Evolutionary conservation across 2,329 filamentous ascomycete genomes (phyloP).

Genomic region (Calonectria hawksworthii): DNA sequence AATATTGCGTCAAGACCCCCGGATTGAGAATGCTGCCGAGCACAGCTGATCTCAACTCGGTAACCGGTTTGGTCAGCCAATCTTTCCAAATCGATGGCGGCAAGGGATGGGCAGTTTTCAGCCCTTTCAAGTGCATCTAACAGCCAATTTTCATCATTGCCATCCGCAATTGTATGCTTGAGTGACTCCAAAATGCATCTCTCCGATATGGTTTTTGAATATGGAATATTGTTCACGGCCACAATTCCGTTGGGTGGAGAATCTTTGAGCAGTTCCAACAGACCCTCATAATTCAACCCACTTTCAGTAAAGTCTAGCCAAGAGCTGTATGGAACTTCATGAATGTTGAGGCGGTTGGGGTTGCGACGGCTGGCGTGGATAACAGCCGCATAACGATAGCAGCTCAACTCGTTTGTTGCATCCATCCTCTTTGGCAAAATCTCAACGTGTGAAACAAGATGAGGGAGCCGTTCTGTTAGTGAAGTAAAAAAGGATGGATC

Average conservation of each 20-base stretch:
- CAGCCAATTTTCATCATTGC: conserved; percentile 28
- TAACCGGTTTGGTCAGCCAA: conserved; percentile 55
- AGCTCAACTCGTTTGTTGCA: conserved; percentile 48
- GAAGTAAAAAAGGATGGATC: conserved; percentile 45
- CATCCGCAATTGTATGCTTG: background rate
- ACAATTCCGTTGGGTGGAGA: background rate
- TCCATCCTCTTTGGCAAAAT: conserved; percentile 47
- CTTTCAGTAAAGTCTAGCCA: conserved; percentile 41
- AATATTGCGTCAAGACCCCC: conserved; percentile 48
- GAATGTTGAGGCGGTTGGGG: background rate
- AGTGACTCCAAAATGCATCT: conserved; percentile 34
- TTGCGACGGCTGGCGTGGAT: conserved; percentile 31
- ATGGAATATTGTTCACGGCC: conserved; percentile 44
- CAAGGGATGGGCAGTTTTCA: conserved; percentile 19
- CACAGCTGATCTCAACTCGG: conserved; percentile 61
- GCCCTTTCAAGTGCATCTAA: background rate
- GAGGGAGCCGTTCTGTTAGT: conserved; percentile 29
- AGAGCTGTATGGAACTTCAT: conserved; percentile 15
- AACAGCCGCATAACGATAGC: conserved; percentile 47
- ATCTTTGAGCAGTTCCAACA: conserved; percentile 27
- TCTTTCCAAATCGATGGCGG: conserved; percentile 34
- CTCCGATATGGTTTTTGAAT: conserved; percentile 50
- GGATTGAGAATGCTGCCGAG: conserved; percentile 50
- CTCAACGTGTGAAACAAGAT: conserved; percentile 44
- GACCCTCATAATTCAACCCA: conserved; percentile 19